phyloP scores from a whole-genome alignment of 176 grass and related monocot species.

The Poa annua region DNA sequence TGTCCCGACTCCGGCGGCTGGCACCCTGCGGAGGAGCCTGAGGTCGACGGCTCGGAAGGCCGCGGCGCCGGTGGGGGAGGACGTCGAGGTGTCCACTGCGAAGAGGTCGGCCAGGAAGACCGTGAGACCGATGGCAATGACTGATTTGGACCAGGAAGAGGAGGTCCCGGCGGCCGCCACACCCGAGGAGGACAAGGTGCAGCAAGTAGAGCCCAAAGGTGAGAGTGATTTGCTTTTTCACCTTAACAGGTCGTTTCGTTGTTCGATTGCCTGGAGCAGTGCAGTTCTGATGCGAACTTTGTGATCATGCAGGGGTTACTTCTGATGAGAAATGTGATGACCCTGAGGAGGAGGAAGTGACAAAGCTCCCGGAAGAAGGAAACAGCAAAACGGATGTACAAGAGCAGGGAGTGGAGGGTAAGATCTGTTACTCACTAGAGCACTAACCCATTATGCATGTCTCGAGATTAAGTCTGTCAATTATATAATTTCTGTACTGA shows the following conservation, averaged over 20 bases:
- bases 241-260: not conserved
- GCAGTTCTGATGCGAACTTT: not conserved
- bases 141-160: conserved; percentile 51
- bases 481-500: not conserved
- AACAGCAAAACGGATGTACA: conserved; percentile 32
- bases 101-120: conserved; percentile 17
- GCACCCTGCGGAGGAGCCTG: conserved; percentile 57
- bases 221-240: not conserved
- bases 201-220: conserved; percentile 42
- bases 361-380: conserved; percentile 5
- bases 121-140: conserved; percentile 33
- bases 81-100: conserved; percentile 23
- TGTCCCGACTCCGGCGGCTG: conserved; percentile 29
- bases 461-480: no score
- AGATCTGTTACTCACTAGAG: not conserved
- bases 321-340: conserved; percentile 44
- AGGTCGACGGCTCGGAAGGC: conserved; percentile 40
- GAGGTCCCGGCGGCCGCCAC: not conserved
- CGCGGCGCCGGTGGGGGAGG: not conserved
- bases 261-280: not conserved
- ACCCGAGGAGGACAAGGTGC: conserved; percentile 28
- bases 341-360: conserved; percentile 20
- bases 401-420: conserved; percentile 39
- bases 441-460: no score
- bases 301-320: not conserved